Base-by-base conservation (phyloP, 176 grass and related monocot genomes). In the Tuctoria greenei region DNA sequence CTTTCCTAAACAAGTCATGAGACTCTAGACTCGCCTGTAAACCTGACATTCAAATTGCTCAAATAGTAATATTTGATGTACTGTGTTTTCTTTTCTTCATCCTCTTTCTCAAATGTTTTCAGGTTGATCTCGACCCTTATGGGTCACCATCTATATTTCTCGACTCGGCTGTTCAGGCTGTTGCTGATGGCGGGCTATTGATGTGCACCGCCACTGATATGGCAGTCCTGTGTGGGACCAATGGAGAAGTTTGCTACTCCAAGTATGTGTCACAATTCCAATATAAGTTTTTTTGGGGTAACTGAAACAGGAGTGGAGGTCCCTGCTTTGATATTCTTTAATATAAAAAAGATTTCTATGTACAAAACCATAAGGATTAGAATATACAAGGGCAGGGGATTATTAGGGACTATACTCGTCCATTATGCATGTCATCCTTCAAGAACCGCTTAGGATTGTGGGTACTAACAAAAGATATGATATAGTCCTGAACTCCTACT, bases 191-290 rank as follows among this genome's bases (percentile, higher is more conserved):
- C 28, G 95, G 95, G 15, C 62, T 99, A 36, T 76, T 99, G 54
- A 92, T 99, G 91, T 99, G 95, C 43, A 95, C 91, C 34, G 95
- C 95, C 73, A 99, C 95, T 82, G 95, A 99, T 84, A 80, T 99
- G 92, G 95, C 95, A 39, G 95, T 99, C 69, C 85, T 99, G 7
- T 99, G 95, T 86, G 89, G 95, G 27, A 83, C 83, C 50, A 99
- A 91, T 85, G 91, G 84, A 71, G 89, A 95, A 82, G 95, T 95
- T 81, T 99, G 95, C 74, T 88, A 95, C 87, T 88, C 95, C 74
- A 99, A 99, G 95, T 99, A 80, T 71, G 95, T 65, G 2, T 61
- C n/a, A 9, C 38, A 57, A 6, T 72, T 86, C 15, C 14, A 68
- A 49, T 24, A 13, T 67, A 67, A 76, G 51, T 26, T 10, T 58